Percentiles rank a stretch among this genome's conserved stretches.
phyloP scores from a whole-genome alignment of 176 grass and related monocot species.

The Themeda triandra region DNA sequence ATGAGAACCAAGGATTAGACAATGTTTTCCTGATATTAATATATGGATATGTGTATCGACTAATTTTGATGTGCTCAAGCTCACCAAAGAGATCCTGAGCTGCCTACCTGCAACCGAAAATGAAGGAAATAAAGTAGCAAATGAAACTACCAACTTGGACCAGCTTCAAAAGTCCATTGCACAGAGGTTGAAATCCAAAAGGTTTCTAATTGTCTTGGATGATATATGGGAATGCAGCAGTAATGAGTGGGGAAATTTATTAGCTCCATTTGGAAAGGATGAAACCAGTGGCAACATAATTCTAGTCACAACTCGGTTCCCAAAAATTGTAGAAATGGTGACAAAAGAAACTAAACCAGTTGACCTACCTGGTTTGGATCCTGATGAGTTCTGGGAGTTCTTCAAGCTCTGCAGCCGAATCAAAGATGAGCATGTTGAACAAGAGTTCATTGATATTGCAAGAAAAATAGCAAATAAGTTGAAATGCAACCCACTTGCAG shows the following conservation, averaged over 20 bases:
- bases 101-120: not conserved
- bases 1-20: not conserved
- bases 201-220: constrained; percentile 23
- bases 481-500: not conserved
- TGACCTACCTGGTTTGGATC: not conserved
- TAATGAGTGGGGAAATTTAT: not conserved
- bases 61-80: not conserved
- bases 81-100: constrained; percentile 8
- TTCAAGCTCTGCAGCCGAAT: not conserved
- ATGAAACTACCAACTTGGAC: not conserved
- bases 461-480: not conserved
- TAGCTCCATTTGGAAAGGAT: not conserved
- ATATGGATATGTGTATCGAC: no score
- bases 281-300: not conserved
- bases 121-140: not conserved
- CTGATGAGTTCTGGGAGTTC: not conserved
- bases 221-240: constrained; percentile 21
- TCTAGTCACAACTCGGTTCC: constrained; percentile 18
- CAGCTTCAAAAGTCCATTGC: not conserved
- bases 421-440: not conserved
- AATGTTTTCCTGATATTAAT: no score
- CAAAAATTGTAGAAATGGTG: not conserved
- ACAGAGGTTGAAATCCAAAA: not conserved
- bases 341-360: not conserved
- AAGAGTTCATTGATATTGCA: not conserved